A percentile compares a stretch with the other conserved stretches of the same genome.
phyloP scores from a whole-genome alignment of 139 green algal species.

The Chlorella ohadii region DNA sequence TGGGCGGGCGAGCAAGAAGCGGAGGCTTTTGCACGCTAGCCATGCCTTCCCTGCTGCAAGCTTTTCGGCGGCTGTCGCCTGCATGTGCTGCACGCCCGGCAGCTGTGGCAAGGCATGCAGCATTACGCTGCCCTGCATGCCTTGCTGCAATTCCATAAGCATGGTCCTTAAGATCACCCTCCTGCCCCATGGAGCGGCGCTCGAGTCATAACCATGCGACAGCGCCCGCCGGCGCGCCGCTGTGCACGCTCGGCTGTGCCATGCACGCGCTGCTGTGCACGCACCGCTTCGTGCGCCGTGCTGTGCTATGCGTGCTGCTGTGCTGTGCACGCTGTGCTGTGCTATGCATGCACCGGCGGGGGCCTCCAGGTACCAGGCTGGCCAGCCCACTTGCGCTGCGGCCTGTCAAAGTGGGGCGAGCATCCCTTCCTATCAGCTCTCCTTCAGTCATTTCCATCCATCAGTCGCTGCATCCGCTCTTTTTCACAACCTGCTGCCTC shows the following conservation, averaged over 20 bases:
- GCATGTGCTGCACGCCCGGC: too few species aligned
- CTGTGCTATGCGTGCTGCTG: too few species aligned
- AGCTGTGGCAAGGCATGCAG: too few species aligned
- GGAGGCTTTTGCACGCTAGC: too few species aligned
- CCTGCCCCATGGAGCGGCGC: conserved; percentile 23
- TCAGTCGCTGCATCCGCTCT: neutral
- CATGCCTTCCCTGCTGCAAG: neutral
- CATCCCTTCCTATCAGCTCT: neutral
- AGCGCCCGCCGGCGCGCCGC: neutral
- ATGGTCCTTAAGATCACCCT: conserved; percentile 35
- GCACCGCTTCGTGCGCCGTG: too few species aligned
- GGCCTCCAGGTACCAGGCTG: conserved; percentile 18
- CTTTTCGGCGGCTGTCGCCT: too few species aligned
- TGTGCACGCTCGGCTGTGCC: too few species aligned
- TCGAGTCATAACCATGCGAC: conserved; percentile 31
- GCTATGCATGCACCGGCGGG: neutral
- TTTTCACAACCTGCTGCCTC: too few species aligned
- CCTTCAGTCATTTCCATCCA: neutral
- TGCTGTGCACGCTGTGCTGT: too few species aligned
- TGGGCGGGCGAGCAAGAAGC: neutral
- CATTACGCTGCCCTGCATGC: too few species aligned
- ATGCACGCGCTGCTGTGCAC: too few species aligned
- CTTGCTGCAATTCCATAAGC: neutral
- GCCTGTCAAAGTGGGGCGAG: conserved; percentile 24
- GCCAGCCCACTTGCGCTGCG: neutral